Base-by-base conservation (phyloP, 768 basidiomycete genomes). In the Boletellus sp. region DNA sequence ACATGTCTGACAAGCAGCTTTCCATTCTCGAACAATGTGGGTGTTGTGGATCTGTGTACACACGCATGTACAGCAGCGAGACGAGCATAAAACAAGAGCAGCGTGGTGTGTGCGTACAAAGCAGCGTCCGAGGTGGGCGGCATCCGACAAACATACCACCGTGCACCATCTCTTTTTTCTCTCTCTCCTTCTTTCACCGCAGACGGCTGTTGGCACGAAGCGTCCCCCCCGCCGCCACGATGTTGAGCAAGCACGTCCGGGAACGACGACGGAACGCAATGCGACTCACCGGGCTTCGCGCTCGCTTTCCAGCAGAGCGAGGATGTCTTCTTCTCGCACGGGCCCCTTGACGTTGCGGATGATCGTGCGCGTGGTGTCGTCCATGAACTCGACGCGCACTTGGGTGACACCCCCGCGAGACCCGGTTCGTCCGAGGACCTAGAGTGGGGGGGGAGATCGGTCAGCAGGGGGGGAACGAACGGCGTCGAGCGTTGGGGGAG, bases 261-360 rank as follows among this genome's bases (percentile, higher is more conserved):
- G 26, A 2, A 15, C 10, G 1, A 16, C 19, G n/a, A 22, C 10
- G 6, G 12, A n/a, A 17, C 8, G 17, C 1, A 26, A 31, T 32
- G 15, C 17, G 4, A 45, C 92, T 63, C 66, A 96, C 96, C 96
- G 91, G 64, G 96, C 96, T 79, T 99, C 96, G 74, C 96, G 91
- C 76, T 99, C 96, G 70, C 88, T 89, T 79, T 99, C 96, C 67
- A 98, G 78, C 58, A 99, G 78, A 60, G 94, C 93, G 54, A 99
- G 80, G 66, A 98, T 96, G 70, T 99, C 96, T 72, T 94, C 83
- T 74, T 93, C 88, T 56, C 91, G 78, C 52, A 98, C 94, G 53
- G 96, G 95, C 1, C 96, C 96, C 74, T 98, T 98, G 60, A 98
- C 95, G 76, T 99, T 99, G 46, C 95, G 90, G 73, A 97, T 95